phyloP scores from a whole-genome alignment of 2,329 filamentous ascomycete genomes.

The Scopulariopsis brevicaulis region DNA sequence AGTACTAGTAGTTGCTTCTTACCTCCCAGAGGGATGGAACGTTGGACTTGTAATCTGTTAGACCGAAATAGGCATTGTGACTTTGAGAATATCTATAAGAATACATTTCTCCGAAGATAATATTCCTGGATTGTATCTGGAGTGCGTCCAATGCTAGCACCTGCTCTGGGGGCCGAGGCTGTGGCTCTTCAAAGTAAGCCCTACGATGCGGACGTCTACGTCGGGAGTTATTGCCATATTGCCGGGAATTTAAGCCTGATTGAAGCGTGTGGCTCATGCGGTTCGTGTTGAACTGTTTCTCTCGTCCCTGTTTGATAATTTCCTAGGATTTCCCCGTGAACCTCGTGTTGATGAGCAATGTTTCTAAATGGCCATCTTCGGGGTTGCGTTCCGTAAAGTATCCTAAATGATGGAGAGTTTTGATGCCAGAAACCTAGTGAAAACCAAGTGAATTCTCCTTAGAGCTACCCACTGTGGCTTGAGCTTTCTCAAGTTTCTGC shows the following conservation, averaged over 20 bases:
- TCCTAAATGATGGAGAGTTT: too few species aligned
- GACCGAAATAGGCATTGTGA: too few species aligned
- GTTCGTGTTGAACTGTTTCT: constrained; percentile 36
- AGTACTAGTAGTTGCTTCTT: too few species aligned
- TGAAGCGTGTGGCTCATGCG: constrained; percentile 34
- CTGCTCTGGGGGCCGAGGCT: too few species aligned
- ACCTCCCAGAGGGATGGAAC: too few species aligned
- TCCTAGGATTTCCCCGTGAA: constrained; percentile 23
- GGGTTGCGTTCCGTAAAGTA: constrained; percentile 20
- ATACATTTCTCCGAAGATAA: too few species aligned
- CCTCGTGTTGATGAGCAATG: constrained; percentile 31
- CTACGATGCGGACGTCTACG: constrained; percentile 17
- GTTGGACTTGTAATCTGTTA: too few species aligned
- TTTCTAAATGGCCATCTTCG: constrained; percentile 23
- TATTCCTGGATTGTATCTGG: constrained; percentile 13
- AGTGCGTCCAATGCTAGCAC: constrained; percentile 18
- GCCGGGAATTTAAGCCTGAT: constrained; percentile 22
- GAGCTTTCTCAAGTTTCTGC: constrained; percentile 22
- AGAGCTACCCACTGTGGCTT: constrained; percentile 24
- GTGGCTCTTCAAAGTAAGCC: constrained; percentile 14
- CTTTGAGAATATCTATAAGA: too few species aligned
- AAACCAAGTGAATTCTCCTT: too few species aligned
- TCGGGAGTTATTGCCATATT: constrained; percentile 19
- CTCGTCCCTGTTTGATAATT: constrained; percentile 32
- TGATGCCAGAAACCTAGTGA: too few species aligned